Conservation (phyloP, 129 eudicot genomes). For the Ambrosia trifida region DNA sequence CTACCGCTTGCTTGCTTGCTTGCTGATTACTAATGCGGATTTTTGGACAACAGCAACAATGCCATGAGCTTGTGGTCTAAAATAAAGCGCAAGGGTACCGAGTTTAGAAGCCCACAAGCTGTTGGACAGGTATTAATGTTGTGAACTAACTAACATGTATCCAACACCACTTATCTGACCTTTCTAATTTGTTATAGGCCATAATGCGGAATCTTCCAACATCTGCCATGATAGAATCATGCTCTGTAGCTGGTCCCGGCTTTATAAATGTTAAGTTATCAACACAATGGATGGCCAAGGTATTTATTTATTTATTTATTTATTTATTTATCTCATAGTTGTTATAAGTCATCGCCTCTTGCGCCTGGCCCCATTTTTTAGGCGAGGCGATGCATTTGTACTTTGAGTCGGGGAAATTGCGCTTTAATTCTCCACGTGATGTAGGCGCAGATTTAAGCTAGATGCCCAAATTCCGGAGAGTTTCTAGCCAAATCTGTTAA, state of each 20-base stretch:
- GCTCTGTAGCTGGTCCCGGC: slow-evolving; percentile 77
- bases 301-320: slow-evolving; percentile 16
- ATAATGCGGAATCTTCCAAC: slow-evolving; percentile 70
- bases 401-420: too few relatives aligned
- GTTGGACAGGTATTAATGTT: slow-evolving; percentile 74
- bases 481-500: too few relatives aligned
- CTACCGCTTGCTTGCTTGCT: too few relatives aligned
- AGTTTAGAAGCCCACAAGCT: slow-evolving; percentile 62
- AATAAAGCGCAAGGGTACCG: slow-evolving; percentile 59
- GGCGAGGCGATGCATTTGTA: too few relatives aligned
- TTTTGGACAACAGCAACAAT: slow-evolving; percentile 57
- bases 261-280: slow-evolving; percentile 76
- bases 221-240: slow-evolving; percentile 72
- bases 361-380: too few relatives aligned
- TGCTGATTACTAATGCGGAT: not conserved
- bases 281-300: slow-evolving; percentile 83
- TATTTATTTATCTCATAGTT: too few relatives aligned
- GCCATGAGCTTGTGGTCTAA: slow-evolving; percentile 81
- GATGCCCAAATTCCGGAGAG: too few relatives aligned
- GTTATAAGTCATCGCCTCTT: too few relatives aligned
- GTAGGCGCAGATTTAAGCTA: too few relatives aligned
- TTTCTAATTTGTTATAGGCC: slow-evolving; percentile 47
- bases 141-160: slow-evolving; percentile 48
- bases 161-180: slow-evolving; percentile 19
- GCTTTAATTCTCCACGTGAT: too few relatives aligned